Percentiles rank a stretch among this genome's conserved stretches.
phyloP scores from a whole-genome alignment of 2,329 filamentous ascomycete genomes.

The Apiospora pterosperma region DNA sequence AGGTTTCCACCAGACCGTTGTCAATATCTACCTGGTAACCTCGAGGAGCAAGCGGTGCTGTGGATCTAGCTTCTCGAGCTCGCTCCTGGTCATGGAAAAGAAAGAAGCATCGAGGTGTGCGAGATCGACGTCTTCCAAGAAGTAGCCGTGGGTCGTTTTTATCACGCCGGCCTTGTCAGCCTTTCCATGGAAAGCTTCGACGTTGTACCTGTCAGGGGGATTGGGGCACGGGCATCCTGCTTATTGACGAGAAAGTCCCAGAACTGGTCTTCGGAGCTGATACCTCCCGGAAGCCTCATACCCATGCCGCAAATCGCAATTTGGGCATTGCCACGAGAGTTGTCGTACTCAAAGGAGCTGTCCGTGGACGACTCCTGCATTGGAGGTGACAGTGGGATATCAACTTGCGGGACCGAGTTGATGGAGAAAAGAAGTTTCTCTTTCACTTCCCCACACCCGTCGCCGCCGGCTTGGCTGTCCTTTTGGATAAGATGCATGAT shows the following conservation, averaged over 20 bases:
- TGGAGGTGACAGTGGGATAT: too few species aligned
- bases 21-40: too few species aligned
- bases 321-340: too few species aligned
- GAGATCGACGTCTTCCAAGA: constrained; percentile 12
- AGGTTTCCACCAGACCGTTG: too few species aligned
- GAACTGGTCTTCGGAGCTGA: constrained; percentile 5
- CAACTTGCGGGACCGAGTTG: too few species aligned
- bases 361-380: too few species aligned
- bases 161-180: constrained; percentile 15
- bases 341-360: too few species aligned
- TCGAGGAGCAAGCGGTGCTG: too few species aligned
- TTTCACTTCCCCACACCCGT: too few species aligned
- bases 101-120: constrained; percentile 16
- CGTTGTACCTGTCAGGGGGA: constrained; percentile 15
- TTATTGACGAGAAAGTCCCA: constrained; percentile 16
- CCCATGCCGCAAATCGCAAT: constrained; percentile 16
- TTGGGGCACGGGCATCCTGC: constrained; percentile 11
- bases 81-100: constrained; percentile 17
- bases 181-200: constrained; percentile 7
- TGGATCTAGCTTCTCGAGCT: constrained; percentile 25
- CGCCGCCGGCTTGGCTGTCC: too few species aligned
- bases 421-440: too few species aligned
- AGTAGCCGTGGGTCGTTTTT: constrained; percentile 7
- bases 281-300: constrained; percentile 11
- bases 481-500: too few species aligned